Evolutionary conservation across 2,329 filamentous ascomycete genomes (phyloP), one percentile per base, ranked within the genome.

Genomic region (Penicillium aurantiogriseum): DNA sequence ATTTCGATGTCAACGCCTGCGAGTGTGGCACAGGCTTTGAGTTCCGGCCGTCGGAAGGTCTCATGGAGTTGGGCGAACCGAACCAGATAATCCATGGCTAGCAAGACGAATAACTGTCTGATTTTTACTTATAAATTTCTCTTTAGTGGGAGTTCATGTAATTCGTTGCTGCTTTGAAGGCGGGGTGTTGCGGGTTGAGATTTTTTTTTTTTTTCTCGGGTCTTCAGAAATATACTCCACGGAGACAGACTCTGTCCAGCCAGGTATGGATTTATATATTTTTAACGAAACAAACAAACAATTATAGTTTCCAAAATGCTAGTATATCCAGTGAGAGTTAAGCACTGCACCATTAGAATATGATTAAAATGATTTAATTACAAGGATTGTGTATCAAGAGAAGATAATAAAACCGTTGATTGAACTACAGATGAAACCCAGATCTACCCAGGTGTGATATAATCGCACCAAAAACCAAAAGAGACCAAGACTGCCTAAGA

Each of bases 11-110:
- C 76, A 36, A 94, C 79, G 10, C 81, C 81, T 55, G 87, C 83
- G 5, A 93, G 72, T 10, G 85, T 78, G 4, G 91, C 92, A 21
- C 99, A 80, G 25, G 94, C 87, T 69, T 93, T 80, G 15, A 96
- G 83, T 75, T 99, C 94, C 3, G 92, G 85, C 55, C 86, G 81
- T 39, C 93, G 88, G 72, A 99, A 99, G n/a, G 85, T 88, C 78
- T 97, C 91, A 74, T 97, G 92, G 57, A 84, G 81, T 75, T 97
- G 94, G 44, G 88, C 89, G 72, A 97, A 92, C 67, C 93, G 90
- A 63, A 99, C 87, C 59, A 99, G 83, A 70, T 90, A 97, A 61
- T 95, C 85, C 85, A 83, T 84, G 48, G 19, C 55, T 50, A 39
- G 13, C 13, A 38, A 29, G 36, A 48, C n/a, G 11, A 40, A 19